A percentile compares a stretch with the other conserved stretches of the same genome.
Conservation (phyloP, 306 rosid species). For the Albizia julibrissin region DNA sequence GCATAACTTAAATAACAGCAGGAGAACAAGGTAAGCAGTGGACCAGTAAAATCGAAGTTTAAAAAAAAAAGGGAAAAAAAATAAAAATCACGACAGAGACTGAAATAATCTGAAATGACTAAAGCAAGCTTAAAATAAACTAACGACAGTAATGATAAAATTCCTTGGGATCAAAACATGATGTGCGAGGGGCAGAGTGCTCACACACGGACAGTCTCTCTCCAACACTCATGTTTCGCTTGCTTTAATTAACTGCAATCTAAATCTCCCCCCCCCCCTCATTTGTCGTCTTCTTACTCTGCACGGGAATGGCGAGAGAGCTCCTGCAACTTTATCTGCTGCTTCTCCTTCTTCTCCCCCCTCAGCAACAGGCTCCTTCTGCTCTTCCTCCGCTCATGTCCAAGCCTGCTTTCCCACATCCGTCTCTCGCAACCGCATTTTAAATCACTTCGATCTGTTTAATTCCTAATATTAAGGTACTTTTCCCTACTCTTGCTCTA, state of each 20-base stretch:
- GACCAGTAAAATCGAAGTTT: neutral
- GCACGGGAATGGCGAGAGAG: constrained; percentile 11
- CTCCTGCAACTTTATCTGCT: neutral
- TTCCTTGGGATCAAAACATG: neutral
- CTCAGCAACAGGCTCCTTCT: neutral
- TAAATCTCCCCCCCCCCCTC: neutral
- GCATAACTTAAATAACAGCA: too few species aligned
- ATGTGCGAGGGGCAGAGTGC: neutral
- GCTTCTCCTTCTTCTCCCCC: neutral
- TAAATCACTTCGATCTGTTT: constrained; percentile 4
- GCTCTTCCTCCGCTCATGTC: neutral
- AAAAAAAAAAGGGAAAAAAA: neutral
- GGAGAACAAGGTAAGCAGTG: neutral
- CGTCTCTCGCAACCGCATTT: neutral
- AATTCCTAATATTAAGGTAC: constrained; percentile 40
- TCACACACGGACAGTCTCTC: neutral
- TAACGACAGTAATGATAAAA: neutral
- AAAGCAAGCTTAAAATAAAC: neutral
- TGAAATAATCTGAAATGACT: neutral
- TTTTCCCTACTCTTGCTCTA: neutral
- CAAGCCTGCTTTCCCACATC: neutral
- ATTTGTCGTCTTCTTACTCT: constrained; percentile 9
- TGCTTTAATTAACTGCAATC: constrained; percentile 1
- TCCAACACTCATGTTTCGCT: neutral
- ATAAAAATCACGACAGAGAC: neutral